Base-by-base conservation (phyloP, 768 basidiomycete genomes). In the Boletus bicolor region DNA sequence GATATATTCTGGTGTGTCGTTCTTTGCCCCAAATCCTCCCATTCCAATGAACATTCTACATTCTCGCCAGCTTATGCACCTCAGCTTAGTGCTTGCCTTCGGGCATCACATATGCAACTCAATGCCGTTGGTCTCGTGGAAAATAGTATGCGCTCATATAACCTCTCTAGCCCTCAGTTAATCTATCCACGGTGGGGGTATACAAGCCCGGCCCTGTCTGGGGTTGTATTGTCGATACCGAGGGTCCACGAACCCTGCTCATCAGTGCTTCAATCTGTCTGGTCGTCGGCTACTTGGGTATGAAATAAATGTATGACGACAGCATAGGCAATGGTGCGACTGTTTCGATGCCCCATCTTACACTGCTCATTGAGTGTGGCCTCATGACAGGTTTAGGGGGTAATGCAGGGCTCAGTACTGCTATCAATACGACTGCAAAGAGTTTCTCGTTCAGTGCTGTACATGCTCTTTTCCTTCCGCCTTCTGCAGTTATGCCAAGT, bases 311-410 rank as follows among this genome's bases (percentile, higher is more conserved):
- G 64, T 93, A 81, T 68, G 79, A 87, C 60, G 69, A 75, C 8
- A 84, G 84, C 3, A 61, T 82, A 7, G 70, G 77, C 2, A 64
- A 68, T 10, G 72, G 64, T 2, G 45, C 53, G 11, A 71, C 76
- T 1, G 59, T 84, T 43, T 75, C 82, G 0, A 67, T 64, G 0
- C 56, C 81, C 19, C 72, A 74, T 10, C 75, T 89, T 44, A 60
- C 64, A 38, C 53, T 82, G 1, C 80, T 96, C 4, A 75, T 85
- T 1, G 8, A 80, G 7, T 92, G 82, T 59, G 81, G 81, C 53
- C 87, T 82, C 68, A 72, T 90, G 63, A 92, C 89, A 0, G 94
- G 94, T 0, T 72, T 80, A 2, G 94, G 92, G 1, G 87, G 86
- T 0, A 87, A 86, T 56, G 86, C 81, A 2, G 92, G 90, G 0